Evolutionary conservation across 1,284 basidiomycete species (phyloP).

Genomic region (Sparassis latifolia): DNA sequence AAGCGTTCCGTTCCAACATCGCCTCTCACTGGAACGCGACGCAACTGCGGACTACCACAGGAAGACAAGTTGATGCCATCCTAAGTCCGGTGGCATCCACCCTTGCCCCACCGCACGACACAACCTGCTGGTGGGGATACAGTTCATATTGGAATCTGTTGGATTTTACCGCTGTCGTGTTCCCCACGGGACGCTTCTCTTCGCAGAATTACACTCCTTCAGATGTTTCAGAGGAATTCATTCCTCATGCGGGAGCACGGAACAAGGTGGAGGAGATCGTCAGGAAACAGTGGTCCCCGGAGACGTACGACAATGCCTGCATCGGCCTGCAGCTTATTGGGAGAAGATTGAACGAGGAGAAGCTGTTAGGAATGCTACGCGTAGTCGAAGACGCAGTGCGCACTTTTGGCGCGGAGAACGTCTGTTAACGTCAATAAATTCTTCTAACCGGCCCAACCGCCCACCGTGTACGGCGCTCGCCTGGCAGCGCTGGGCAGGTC

Average conservation of each 20-base stretch:
- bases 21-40: constrained; percentile 51
- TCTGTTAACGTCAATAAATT: too few relatives aligned
- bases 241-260: constrained; percentile 23
- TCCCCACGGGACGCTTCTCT: constrained; percentile 39
- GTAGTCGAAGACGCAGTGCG: constrained; percentile 31
- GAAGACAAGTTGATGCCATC: constrained; percentile 48
- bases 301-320: constrained; percentile 38
- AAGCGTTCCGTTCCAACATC: constrained; percentile 34
- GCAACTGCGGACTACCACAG: constrained; percentile 33
- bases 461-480: too few relatives aligned
- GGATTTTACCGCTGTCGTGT: constrained; percentile 47
- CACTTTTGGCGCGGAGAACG: background rate
- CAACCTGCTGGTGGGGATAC: constrained; percentile 46
- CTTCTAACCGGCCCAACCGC: too few relatives aligned
- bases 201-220: constrained; percentile 14
- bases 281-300: constrained; percentile 36
- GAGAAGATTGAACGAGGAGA: constrained; percentile 43
- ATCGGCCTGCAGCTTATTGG: constrained; percentile 43
- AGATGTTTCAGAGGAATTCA: constrained; percentile 15
- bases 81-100: constrained; percentile 48
- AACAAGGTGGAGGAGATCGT: constrained; percentile 34
- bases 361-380: constrained; percentile 37
- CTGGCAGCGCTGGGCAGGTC: constrained; percentile 1
- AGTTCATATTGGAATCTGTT: constrained; percentile 51
- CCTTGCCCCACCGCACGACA: constrained; percentile 44